Conservation (phyloP, 2,329 filamentous ascomycete species). For the Claviceps sorghi region DNA sequence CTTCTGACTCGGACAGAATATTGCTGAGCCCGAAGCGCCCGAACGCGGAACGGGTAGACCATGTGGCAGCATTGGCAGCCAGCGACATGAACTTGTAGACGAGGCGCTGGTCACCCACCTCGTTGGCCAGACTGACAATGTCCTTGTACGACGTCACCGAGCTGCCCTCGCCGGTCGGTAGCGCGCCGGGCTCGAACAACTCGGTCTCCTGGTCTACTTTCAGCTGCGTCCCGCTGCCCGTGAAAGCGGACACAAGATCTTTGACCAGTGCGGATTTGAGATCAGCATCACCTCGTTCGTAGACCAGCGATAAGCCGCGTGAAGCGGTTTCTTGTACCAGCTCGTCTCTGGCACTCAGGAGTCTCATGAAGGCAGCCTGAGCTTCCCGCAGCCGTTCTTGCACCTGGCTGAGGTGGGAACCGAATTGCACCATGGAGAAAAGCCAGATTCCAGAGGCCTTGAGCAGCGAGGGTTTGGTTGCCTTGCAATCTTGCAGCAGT, state of each 20-base stretch:
- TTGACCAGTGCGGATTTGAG: slow-evolving; percentile 72
- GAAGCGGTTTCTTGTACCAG: slow-evolving; percentile 93
- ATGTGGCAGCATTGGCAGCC: slow-evolving; percentile 88
- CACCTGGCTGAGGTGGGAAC: slow-evolving; percentile 61
- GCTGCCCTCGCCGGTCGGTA: slow-evolving; percentile 79
- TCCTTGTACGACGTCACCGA: slow-evolving; percentile 95
- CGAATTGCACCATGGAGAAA: slow-evolving; percentile 80
- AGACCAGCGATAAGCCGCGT: slow-evolving; percentile 78
- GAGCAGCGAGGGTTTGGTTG: slow-evolving; percentile 74
- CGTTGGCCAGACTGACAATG: slow-evolving; percentile 87
- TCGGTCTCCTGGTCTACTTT: slow-evolving; percentile 86
- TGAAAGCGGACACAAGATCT: slow-evolving; percentile 81
- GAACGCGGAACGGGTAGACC: slow-evolving; percentile 94
- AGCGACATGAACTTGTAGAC: slow-evolving; percentile 98
- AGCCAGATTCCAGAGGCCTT: slow-evolving; percentile 95
- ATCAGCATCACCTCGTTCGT: slow-evolving; percentile 73
- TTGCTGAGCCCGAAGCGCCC: slow-evolving; percentile 85
- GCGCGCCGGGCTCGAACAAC: slow-evolving; percentile 77
- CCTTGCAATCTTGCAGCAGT: slow-evolving; percentile 61
- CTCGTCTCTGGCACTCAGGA: slow-evolving; percentile 79
- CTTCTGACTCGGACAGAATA: slow-evolving; percentile 73
- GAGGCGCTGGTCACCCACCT: slow-evolving; percentile 90
- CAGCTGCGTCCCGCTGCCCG: slow-evolving; percentile 56
- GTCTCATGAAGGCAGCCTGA: slow-evolving; percentile 75
- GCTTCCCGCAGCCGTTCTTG: slow-evolving; percentile 62